Evolutionary conservation across 441 rosid species (phyloP).

Genomic region (Raphanus hybrid): DNA sequence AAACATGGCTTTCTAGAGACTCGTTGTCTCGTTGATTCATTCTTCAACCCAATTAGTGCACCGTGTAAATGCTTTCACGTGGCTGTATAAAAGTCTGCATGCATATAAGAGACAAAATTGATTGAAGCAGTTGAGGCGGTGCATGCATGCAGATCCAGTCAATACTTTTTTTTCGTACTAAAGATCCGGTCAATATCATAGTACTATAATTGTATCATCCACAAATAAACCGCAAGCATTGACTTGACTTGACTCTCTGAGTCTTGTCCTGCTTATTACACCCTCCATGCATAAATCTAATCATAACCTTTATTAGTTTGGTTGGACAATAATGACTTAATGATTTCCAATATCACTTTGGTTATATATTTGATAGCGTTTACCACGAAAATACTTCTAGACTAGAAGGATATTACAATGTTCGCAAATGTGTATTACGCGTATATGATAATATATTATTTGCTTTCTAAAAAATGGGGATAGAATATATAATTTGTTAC

Average conservation of each 20-base stretch:
- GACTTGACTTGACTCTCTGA: conserved; percentile 39
- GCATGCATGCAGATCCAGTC: background rate
- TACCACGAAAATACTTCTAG: background rate
- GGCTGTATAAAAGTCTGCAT: background rate
- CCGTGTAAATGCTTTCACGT: conserved; percentile 5
- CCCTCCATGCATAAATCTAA: conserved; percentile 6
- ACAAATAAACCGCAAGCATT: conserved; percentile 22
- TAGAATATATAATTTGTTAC: background rate
- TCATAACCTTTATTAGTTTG: conserved; percentile 12
- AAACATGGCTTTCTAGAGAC: conserved; percentile 26
- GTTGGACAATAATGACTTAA: conserved; percentile 9
- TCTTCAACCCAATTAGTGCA: conserved; percentile 22
- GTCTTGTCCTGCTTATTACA: conserved; percentile 14
- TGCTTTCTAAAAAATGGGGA: too few relatives aligned
- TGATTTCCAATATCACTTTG: background rate
- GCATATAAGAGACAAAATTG: background rate
- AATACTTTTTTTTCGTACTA: too few relatives aligned
- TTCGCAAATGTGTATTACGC: background rate
- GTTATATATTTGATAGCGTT: background rate
- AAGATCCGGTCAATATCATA: background rate
- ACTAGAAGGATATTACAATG: conserved; percentile 12
- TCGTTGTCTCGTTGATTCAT: conserved; percentile 33
- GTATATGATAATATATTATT: background rate
- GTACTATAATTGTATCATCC: background rate
- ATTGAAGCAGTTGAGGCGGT: conserved; percentile 19